Conservation (phyloP, 768 basidiomycete genomes). For the Rhizopogon sp. region DNA sequence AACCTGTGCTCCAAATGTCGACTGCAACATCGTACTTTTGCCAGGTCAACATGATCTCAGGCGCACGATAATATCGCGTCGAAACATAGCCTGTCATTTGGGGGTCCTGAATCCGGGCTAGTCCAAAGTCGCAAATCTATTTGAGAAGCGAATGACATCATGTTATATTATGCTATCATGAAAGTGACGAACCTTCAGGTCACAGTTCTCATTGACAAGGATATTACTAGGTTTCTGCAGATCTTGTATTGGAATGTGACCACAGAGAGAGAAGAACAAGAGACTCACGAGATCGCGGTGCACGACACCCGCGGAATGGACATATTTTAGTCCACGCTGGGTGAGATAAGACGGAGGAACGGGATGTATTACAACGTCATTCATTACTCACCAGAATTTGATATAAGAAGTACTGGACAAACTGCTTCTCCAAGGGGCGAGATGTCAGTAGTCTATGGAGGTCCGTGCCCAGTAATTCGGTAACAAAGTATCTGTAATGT, state of each 20-base stretch:
- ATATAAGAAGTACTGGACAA: constrained; percentile 99
- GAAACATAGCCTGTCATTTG: constrained; percentile 99
- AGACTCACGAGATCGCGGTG: constrained; percentile 85
- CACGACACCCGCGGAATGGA: constrained; percentile 98
- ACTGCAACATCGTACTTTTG: constrained; percentile 99
- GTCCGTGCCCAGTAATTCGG: constrained; percentile 96
- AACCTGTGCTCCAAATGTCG: constrained; percentile 99
- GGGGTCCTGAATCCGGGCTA: constrained; percentile 97
- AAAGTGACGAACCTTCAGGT: constrained; percentile 69
- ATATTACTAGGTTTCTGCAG: constrained; percentile 96
- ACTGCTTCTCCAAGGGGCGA: constrained; percentile 97
- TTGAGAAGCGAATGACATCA: constrained; percentile 7
- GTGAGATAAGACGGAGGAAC: constrained; percentile 4
- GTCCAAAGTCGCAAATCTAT: constrained; percentile 97
- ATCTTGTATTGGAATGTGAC: background rate
- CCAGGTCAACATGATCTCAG: constrained; percentile 99
- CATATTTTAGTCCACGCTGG: constrained; percentile 97
- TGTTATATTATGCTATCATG: background rate
- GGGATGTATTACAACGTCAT: background rate
- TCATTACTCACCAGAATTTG: constrained; percentile 79
- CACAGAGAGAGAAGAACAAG: background rate
- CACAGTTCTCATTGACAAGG: constrained; percentile 99
- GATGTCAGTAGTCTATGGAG: constrained; percentile 95
- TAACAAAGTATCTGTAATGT: constrained; percentile 86
- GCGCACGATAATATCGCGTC: constrained; percentile 97